Evolutionary conservation across 192 early-diverging fungal species (phyloP).

Genomic region (Coemansia sp.): DNA sequence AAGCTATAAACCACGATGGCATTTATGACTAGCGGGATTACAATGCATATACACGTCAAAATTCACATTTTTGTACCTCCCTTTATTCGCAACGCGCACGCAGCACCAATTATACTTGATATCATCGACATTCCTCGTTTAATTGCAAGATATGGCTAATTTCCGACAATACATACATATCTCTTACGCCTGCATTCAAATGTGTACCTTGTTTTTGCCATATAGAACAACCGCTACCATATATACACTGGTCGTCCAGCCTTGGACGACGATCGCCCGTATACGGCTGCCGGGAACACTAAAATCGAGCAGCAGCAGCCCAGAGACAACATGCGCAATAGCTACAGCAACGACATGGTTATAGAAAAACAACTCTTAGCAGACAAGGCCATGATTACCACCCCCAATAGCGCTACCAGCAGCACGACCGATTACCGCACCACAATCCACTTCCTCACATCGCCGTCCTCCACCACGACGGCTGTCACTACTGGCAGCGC

Average conservation of each 20-base stretch:
- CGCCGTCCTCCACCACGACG: constrained; percentile 31
- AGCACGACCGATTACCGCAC: constrained; percentile 46
- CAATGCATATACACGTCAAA: constrained; percentile 9
- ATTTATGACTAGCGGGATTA: not conserved
- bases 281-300: not conserved
- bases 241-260: constrained; percentile 7
- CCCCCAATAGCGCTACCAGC: constrained; percentile 8
- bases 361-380: not conserved
- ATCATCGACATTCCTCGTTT: not conserved
- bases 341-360: constrained; percentile 1
- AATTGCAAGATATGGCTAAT: not conserved
- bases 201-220: not conserved
- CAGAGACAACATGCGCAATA: not conserved
- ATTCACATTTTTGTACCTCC: not conserved
- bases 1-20: not conserved
- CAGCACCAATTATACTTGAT: not conserved
- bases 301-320: constrained; percentile 6
- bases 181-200: not conserved
- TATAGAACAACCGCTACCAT: constrained; percentile 28
- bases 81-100: not conserved
- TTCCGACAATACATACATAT: not conserved
- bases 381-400: constrained; percentile 8
- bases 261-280: not conserved
- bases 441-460: constrained; percentile 52
- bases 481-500: constrained; percentile 14